Percentiles rank a stretch among this genome's conserved stretches.
Evolutionary conservation across 2,329 filamentous ascomycete species (phyloP).

Genomic region (Phialophora tarda): DNA sequence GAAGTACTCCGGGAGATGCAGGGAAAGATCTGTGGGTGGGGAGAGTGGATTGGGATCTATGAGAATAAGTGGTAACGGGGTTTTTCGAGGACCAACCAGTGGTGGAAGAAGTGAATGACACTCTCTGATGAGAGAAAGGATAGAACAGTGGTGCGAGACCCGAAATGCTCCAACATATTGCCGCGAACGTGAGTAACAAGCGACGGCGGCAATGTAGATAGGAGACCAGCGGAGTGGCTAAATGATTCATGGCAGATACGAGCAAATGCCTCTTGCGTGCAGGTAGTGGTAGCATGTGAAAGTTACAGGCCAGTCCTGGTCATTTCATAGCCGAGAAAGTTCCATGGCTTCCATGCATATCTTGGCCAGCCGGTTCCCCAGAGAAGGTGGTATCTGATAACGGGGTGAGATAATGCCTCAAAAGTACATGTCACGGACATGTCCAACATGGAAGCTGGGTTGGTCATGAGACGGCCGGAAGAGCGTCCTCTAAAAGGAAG

Average conservation of each 20-base stretch:
- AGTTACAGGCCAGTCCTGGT: background rate
- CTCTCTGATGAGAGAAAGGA: background rate
- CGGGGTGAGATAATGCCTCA: background rate
- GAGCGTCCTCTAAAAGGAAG: background rate
- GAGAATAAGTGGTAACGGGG: slow-evolving; percentile 49
- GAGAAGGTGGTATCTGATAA: background rate
- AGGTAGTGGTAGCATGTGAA: background rate
- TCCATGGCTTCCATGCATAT: slow-evolving; percentile 11
- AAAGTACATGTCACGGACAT: background rate
- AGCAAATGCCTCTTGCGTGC: background rate
- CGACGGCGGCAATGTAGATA: background rate
- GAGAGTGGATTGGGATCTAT: slow-evolving; percentile 54
- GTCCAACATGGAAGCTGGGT: background rate
- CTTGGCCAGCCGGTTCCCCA: slow-evolving; percentile 1
- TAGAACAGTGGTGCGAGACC: background rate
- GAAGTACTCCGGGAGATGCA: slow-evolving; percentile 53
- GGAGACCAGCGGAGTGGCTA: background rate
- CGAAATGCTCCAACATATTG: slow-evolving; percentile 1
- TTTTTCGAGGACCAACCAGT: background rate
- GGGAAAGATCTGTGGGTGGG: slow-evolving; percentile 59
- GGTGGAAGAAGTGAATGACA: background rate
- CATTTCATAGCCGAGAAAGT: slow-evolving; percentile 1
- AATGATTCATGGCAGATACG: background rate
- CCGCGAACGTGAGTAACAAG: background rate
- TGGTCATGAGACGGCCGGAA: background rate